These are phyloP conservation scores for Aegilops longissima DNA, from an alignment of 176 grass and related monocot species.

Conservation along the genomic window DNA sequence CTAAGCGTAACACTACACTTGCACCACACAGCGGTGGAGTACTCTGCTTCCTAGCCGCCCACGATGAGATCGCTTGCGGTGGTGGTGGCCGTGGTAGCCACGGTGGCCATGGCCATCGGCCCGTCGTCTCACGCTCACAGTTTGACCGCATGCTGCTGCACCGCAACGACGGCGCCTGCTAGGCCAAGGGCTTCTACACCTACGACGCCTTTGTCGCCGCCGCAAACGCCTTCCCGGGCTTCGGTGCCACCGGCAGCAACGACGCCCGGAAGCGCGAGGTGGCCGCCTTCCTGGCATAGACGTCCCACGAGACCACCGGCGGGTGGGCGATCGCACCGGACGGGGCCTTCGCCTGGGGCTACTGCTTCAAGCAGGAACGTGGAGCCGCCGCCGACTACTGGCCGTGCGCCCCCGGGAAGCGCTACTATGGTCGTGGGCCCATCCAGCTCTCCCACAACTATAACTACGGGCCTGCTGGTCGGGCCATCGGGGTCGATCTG, in stretches of 20 bases:
- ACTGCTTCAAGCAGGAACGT: slow-evolving; percentile 32
- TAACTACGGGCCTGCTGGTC: slow-evolving; percentile 34
- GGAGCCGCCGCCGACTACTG: slow-evolving; percentile 17
- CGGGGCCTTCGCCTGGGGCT: slow-evolving; percentile 37
- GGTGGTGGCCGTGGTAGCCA: no score
- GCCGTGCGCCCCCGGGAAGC: slow-evolving; percentile 16
- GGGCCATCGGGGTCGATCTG: slow-evolving; percentile 25
- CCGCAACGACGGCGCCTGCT: not conserved
- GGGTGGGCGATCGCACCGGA: slow-evolving; percentile 23
- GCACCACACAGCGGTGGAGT: not conserved
- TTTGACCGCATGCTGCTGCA: not conserved
- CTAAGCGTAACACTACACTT: no score
- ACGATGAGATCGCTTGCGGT: no score
- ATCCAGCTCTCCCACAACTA: slow-evolving; percentile 60
- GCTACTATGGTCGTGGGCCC: slow-evolving; percentile 51
- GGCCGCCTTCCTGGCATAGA: slow-evolving; percentile 52
- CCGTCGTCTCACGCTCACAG: not conserved
- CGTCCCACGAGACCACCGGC: slow-evolving; percentile 55
- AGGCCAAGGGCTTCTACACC: slow-evolving; percentile 41
- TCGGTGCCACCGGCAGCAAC: slow-evolving; percentile 1
- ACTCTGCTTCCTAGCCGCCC: no score
- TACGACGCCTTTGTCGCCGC: slow-evolving; percentile 53
- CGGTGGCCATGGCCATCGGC: no score
- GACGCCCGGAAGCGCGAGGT: slow-evolving; percentile 24
- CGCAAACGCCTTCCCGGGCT: slow-evolving; percentile 18